A percentile compares a stretch with the other conserved stretches of the same genome.
Evolutionary conservation across 148 eudicot genomes (phyloP).

Genomic region (Heliamphora exappendiculata): DNA sequence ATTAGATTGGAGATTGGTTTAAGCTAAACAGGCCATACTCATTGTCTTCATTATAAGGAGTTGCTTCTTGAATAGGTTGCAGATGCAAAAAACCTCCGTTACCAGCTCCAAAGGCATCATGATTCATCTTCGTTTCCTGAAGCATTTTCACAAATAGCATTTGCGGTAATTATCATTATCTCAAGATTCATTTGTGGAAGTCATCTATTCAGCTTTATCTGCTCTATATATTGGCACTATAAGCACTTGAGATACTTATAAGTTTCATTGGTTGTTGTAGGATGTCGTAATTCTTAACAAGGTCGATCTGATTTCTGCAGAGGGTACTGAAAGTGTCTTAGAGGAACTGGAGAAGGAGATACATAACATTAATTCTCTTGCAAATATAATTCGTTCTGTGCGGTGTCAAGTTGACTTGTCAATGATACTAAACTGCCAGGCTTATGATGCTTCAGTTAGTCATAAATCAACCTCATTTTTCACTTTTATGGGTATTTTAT

Average conservation of each 20-base stretch:
- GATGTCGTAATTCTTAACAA: slow-evolving; percentile 89
- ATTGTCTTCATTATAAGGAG: not conserved
- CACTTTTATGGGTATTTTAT: slow-evolving; percentile 1
- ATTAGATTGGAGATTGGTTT: not conserved
- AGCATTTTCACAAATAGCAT: slow-evolving; percentile 88
- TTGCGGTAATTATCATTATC: slow-evolving; percentile 54
- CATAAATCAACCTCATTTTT: not conserved
- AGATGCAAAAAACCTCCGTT: slow-evolving; percentile 86
- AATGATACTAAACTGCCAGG: slow-evolving; percentile 63
- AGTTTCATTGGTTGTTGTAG: slow-evolving; percentile 35
- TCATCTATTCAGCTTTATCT: not conserved
- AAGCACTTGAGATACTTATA: slow-evolving; percentile 1
- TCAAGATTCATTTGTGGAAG: slow-evolving; percentile 4
- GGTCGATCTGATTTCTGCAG: slow-evolving; percentile 75
- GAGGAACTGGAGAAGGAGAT: slow-evolving; percentile 87
- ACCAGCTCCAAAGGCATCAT: slow-evolving; percentile 62
- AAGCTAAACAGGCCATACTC: not conserved
- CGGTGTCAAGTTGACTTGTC: slow-evolving; percentile 93
- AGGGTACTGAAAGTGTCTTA: slow-evolving; percentile 44
- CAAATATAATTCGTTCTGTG: slow-evolving; percentile 57
- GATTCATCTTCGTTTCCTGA: slow-evolving; percentile 88
- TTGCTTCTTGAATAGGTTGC: slow-evolving; percentile 52
- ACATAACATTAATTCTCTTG: slow-evolving; percentile 75
- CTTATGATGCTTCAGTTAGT: slow-evolving; percentile 81
- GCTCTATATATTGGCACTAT: not conserved